Base-by-base conservation (phyloP, 1,284 basidiomycete species). In the Tetrapyrgos nigripes region DNA sequence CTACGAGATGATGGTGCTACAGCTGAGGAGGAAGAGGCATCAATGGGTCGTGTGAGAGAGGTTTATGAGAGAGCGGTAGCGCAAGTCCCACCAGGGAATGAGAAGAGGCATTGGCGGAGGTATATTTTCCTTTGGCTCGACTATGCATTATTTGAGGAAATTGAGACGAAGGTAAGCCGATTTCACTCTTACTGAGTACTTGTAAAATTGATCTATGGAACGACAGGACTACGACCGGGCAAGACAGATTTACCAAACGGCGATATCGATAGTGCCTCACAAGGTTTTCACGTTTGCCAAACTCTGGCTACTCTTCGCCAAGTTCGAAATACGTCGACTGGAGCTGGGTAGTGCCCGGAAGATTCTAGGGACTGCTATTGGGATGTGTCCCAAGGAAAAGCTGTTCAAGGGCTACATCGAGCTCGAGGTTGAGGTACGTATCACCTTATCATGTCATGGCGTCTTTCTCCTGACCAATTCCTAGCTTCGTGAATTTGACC, bases 271-370 rank as follows among this genome's bases (percentile, higher is more conserved):
- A 24, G 89, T 98, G 1, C 97, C 97, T 0, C 97, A 99, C 76
- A 96, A 96, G 69, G 85, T 89, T 57, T 99, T 99, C 73, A 98
- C 97, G 0, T 99, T 99, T 67, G 94, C 97, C 13, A 99, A 99
- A 76, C 77, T 97, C 13, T 97, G 95, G 95, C 75, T 92, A 50
- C 83, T 92, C 76, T 97, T 92, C 66, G 95, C 97, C 1, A 87
- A 91, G 61, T 99, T 98, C 68, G 97, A 99, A 73, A 81, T 98
- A 17, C 86, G 97, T 26, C 86, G 88, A 48, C 78, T 97, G 35
- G 90, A 98, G 63, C 78, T 99, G 29, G 76, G 81, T 26, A 87
- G 93, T 14, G 97, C 97, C 3, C 84, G 97, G 50, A 98, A 96
- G 73, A 85, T 96, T 33, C 78, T 99, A 29, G 97, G 97, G 13